Base-by-base conservation (phyloP, 2,329 filamentous ascomycete species). In the Venturia carpophila region DNA sequence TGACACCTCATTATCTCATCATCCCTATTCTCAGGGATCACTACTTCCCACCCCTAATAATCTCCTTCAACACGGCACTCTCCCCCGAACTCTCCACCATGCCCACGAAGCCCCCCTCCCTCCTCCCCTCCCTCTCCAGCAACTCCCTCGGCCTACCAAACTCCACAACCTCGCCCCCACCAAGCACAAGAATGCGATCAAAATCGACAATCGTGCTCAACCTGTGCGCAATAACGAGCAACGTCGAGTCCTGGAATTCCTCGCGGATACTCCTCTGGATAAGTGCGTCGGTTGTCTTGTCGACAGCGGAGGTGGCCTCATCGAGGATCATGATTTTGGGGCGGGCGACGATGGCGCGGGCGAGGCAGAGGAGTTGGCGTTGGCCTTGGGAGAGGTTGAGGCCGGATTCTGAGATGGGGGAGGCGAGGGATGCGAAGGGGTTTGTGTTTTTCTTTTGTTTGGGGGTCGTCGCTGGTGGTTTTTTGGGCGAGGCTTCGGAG, bases 281-380 rank as follows among this genome's bases (percentile, higher is more conserved):
- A 34, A 90, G 80, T 0, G 82, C 78, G 72, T 92, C 89, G 0
- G 89, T 92, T 49, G 82, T 79, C 86, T 91, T 90, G 73, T 92
- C 89, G 2, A 92, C 88, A 0, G 89, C 88, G 3, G 84, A 87
- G 0, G 90, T 93, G 0, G 90, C 89, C 76, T 92, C 89, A 72
- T 93, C 89, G 1, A 92, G 82, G 1, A 92, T 85, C 83, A 93
- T 88, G 69, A 93, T 85, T 71, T 88, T 88, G 3, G 89, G 88
- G 0, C 86, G 82, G 7, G 68, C 61, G 15, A 69, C 60, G 47
- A 71, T 68, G 62, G 69, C 69, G 47, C 69, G 68, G 2, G 69
- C 69, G 5, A 71, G 66, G 65, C 68, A 68, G 65, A 71, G 68
- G 15, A 70, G 68, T 60, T 70, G 69, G 21, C 68, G 67, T 62